Evolutionary conservation across 1,284 basidiomycete species (phyloP).

Genomic region (Ustilago vetiveriae): DNA sequence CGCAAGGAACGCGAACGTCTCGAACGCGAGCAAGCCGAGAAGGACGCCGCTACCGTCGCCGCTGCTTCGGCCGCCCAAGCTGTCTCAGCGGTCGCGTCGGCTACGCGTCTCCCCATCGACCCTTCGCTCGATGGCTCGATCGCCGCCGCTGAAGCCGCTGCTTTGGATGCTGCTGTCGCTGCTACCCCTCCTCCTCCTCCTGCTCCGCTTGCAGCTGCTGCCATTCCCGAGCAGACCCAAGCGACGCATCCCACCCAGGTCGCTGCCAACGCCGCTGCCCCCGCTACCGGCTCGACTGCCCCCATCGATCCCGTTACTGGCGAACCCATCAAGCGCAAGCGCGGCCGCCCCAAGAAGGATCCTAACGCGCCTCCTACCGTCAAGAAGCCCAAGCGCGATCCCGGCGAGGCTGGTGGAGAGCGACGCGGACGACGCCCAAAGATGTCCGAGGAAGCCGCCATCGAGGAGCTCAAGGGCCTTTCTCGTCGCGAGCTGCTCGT

Average conservation of each 20-base stretch:
- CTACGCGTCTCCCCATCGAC: slow-evolving; percentile 43
- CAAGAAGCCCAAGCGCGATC: slow-evolving; percentile 37
- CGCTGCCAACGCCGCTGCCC: slow-evolving; percentile 6
- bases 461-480: slow-evolving; percentile 28
- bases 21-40: slow-evolving; percentile 48
- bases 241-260: slow-evolving; percentile 8
- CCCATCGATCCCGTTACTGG: slow-evolving; percentile 10
- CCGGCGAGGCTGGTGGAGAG: slow-evolving; percentile 25
- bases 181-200: slow-evolving; percentile 1
- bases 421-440: slow-evolving; percentile 34
- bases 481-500: slow-evolving; percentile 40
- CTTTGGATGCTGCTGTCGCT: slow-evolving; percentile 4
- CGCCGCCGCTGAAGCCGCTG: slow-evolving; percentile 6
- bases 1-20: slow-evolving; percentile 35
- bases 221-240: slow-evolving; percentile 3
- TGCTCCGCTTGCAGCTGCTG: too few relatives aligned
- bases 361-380: slow-evolving; percentile 15
- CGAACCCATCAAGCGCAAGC: slow-evolving; percentile 34
- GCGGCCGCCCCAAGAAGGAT: slow-evolving; percentile 38
- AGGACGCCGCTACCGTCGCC: slow-evolving; percentile 47
- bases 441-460: slow-evolving; percentile 33
- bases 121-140: slow-evolving; percentile 21
- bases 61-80: slow-evolving; percentile 45
- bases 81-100: slow-evolving; percentile 36
- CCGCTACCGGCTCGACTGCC: slow-evolving; percentile 7